phyloP scores from a whole-genome alignment of 2,329 filamentous ascomycete genomes.

The Rachicladosporium sp. region DNA sequence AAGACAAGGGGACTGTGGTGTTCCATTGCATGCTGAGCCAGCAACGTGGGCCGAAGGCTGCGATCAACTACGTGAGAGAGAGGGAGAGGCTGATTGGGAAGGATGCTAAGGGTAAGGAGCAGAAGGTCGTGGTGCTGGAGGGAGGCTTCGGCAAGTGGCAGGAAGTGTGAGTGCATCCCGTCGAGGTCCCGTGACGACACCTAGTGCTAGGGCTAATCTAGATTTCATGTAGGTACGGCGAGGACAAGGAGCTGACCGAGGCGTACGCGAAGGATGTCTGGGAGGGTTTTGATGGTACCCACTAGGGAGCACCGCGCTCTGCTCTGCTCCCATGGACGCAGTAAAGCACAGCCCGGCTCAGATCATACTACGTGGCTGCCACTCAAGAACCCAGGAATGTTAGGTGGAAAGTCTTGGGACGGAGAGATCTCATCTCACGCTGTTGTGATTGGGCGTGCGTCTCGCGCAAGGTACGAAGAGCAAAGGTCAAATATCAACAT shows the following conservation, averaged over 20 bases:
- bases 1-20: conserved; percentile 69
- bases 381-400: too few species aligned
- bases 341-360: too few species aligned
- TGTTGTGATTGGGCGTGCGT: too few species aligned
- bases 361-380: too few species aligned
- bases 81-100: conserved; percentile 41
- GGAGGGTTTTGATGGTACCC: conserved; percentile 29
- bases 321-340: too few species aligned
- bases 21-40: conserved; percentile 93
- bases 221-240: conserved; percentile 37
- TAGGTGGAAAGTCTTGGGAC: too few species aligned
- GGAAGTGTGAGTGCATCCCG: conserved; percentile 42
- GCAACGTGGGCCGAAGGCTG: conserved; percentile 75
- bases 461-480: too few species aligned
- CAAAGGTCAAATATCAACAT: too few species aligned
- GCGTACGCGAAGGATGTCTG: conserved; percentile 76
- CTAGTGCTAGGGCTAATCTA: too few species aligned
- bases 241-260: conserved; percentile 70
- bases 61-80: conserved; percentile 66
- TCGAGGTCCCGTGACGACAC: too few species aligned
- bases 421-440: too few species aligned
- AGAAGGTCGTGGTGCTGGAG: conserved; percentile 72
- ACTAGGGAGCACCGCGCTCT: too few species aligned
- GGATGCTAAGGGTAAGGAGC: conserved; percentile 27
- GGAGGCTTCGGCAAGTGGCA: conserved; percentile 84